Base-by-base conservation (phyloP, 1,284 basidiomycete genomes). In the Meira nashicola region DNA sequence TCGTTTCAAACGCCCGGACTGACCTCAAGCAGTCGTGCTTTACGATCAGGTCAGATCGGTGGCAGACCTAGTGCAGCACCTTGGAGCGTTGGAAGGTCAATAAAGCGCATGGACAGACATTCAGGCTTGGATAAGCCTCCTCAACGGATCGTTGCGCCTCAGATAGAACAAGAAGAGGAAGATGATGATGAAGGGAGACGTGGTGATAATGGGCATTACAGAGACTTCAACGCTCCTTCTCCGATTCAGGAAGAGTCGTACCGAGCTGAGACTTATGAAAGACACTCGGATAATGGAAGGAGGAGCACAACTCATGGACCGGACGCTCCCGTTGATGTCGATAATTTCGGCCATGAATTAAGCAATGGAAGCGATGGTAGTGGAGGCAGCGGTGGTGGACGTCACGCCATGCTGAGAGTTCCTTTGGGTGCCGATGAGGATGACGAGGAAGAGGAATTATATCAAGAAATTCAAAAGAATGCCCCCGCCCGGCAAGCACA, bases 161-260 rank as follows among this genome's bases (percentile, higher is more conserved):
- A 48, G 14, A 12, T 72, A 28, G 68, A 68, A 17, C 70, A 74
- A n/a, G 70, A 73, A 51, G 72, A 73, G 40, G 68, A 65, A n/a
- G 62, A 64, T n/a, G 64, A 65, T 12, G 54, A 63, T 1, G 52
- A 58, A 44, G 11, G 19, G 0, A 39, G 65, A n/a, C 62, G 65
- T 1, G 66, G 62, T 12, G 59, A 63, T 28, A 55, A 39, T 2
- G 57, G 23, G 8, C 23, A 51, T 23, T 8, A 33, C 28, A 33
- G 28, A 33, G 28, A 33, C 28, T 33, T 33, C 28, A 33, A 33
- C 3, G 28, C 28, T 33, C 28, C 28, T 33, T 33, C 28, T 4
- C 28, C 28, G 28, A 33, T 33, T 33, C 28, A 33, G 28, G 28
- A 33, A 33, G 28, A 33, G 8, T 33, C 28, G 8, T 33, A 33